Base-by-base conservation (phyloP, 1,284 basidiomycete species). In the Rhodotorula sp. region DNA sequence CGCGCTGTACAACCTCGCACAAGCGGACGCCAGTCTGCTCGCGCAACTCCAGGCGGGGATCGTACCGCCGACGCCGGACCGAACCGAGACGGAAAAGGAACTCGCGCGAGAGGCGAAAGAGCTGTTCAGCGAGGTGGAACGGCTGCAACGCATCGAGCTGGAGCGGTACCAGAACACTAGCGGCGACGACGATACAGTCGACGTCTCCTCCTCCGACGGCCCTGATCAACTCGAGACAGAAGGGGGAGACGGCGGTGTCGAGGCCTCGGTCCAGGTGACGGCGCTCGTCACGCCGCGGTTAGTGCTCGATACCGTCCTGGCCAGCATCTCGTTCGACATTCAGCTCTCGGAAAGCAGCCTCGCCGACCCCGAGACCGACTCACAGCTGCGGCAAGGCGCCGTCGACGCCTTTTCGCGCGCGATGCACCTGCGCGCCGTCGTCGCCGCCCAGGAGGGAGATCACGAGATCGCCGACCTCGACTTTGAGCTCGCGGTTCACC, bases 251-350 rank as follows among this genome's bases (percentile, higher is more conserved):
- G 43, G 16, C 7, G 54, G 47, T 2, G 23, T 31, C 18, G 50
- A 54, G 48, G 56, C n/a, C 38, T 59, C 55, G 31, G 59, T 49
- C 5, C 47, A 54, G 28, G 73, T 67, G 55, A 66, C 60, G 48
- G 59, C 55, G 12, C 67, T 71, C 45, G 72, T 76, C 15, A 71
- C 70, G 18, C 74, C 74, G 2, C 66, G 60, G 7, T 72, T 70
- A 49, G 47, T 76, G 14, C 43, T 76, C 66, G 74, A 74, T 59
- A 76, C 74, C 5, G 59, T 76, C 31, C 67, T 76, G 49, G 72
- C 66, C n/a, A 48, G 64, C 1, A 60, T 74, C 63, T 48, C 60
- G 12, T 54, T 69, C 61, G 67, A 71, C 64, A 49, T 74, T 38
- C 48, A 64, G 4, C 67, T 76, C 7, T 38, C 56, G 50, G 52